Base-by-base conservation (phyloP, 306 rosid species). In the Luffa acutangula region DNA sequence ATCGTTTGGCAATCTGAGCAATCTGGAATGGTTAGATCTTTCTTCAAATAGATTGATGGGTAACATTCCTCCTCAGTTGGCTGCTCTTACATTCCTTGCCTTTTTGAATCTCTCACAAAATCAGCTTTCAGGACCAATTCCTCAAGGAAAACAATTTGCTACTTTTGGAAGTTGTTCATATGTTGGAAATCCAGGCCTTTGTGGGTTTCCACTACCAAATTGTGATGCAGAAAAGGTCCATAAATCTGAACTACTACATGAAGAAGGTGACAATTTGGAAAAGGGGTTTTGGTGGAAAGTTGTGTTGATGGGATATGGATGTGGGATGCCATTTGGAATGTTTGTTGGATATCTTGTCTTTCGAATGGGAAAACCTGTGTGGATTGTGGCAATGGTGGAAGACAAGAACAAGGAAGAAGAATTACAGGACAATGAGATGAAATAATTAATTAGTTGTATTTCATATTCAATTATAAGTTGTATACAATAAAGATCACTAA, bases 21-120 rank as follows among this genome's bases (percentile, higher is more conserved):
- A 37, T 34, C 48, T 86, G 11, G 85, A 87, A 33, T 69, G 81
- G 82, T 71, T 89, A 37, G 89, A 84, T 43, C 82, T 89, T 18
- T 87, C 88, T 17, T 62, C 80, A 56, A 89, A 86, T 37, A 14
- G 43, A 2, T 69, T 86, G 4, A 9, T 0, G 0, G 86, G 87
- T 0, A 25, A 80, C 1, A 81, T 85, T 79, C 90, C 90, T 0
- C 0, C 2, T 57, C 62, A 73, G 76, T 54, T 88, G 78, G 54
- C 60, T 21, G 75, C 31, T 74, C 42, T 88, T 57, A 81, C 36
- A 12, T 85, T 53, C 3, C 83, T 86, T 0, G 39, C 71, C 1
- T 0, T 37, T 3, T 51, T 86, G 66, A 84, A 85, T 25, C 85
- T 88, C 49, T 88, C 87, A 5, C 42, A 80, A 20, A 85, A 89